Evolutionary conservation across 2,329 filamentous ascomycete genomes (phyloP), one percentile per base, ranked within the genome.

Genomic region (Clarireedia sp.): DNA sequence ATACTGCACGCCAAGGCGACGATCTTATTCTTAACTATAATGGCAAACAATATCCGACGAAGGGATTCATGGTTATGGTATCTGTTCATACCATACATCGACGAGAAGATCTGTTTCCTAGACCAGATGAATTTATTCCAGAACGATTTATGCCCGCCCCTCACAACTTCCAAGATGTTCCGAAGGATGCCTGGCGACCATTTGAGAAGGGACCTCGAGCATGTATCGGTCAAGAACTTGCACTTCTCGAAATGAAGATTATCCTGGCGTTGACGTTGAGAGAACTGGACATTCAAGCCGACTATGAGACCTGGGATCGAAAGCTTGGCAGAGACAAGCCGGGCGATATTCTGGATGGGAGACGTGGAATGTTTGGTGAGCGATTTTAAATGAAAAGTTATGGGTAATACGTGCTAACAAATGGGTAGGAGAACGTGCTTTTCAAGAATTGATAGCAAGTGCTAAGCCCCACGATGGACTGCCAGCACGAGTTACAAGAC

Each of bases 201-300:
- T 84, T 84, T 64, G 77, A 78, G 59, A 73, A 75, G 55, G 81
- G 81, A 0, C 71, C 74, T 3, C 67, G 80, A 26, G 77, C 76
- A 51, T 85, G 81, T 61, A 75, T 82, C 21, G 81, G 80, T 0
- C 78, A 82, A 64, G 74, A 76, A 59, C 67, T 81, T 43, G 79
- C 76, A 17, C 74, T 77, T 69, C 62, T 62, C 23, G 78, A 81
- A 64, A 66, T 74, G 24, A 74, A 73, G 57, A 67, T 76, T 38
- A 72, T 77, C 8, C 63, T 81, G 50, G 73, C 75, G 3, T 78
- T 64, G 62, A 56, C 56, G 5, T 43, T 57, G 29, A 37, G 56
- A 17, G 56, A 57, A 38, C 54, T 56, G 9, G 12, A 54, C 5
- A 47, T 57, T 9, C 14, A 17, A 19, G 40, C 52, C 10, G 52